These are phyloP conservation scores for Leccinellum rugosiceps DNA, from an alignment of 768 basidiomycete genomes.

Conservation along the genomic window DNA sequence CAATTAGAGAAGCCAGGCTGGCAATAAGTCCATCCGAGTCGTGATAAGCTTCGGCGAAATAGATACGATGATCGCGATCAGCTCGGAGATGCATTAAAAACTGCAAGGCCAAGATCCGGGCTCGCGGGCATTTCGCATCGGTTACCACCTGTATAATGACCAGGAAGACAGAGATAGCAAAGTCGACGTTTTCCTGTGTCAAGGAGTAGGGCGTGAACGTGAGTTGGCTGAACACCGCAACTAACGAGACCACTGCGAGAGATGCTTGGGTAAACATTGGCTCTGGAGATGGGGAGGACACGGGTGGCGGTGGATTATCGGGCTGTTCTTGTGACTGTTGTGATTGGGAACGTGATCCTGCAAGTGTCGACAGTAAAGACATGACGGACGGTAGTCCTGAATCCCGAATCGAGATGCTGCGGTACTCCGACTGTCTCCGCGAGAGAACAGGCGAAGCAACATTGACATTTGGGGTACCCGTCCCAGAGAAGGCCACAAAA, in stretches of 20 bases:
- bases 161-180: constrained; percentile 54
- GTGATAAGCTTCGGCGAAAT: constrained; percentile 51
- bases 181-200: constrained; percentile 40
- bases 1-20: constrained; percentile 62
- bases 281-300: constrained; percentile 25
- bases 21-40: constrained; percentile 57
- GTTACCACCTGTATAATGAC: constrained; percentile 47
- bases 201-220: constrained; percentile 64
- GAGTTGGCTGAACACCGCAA: constrained; percentile 67
- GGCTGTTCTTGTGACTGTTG: constrained; percentile 42
- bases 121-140: constrained; percentile 49
- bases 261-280: constrained; percentile 45
- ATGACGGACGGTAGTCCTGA: constrained; percentile 56
- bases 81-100: constrained; percentile 88
- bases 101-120: constrained; percentile 71
- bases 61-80: constrained; percentile 86
- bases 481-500: constrained; percentile 23
- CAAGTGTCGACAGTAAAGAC: constrained; percentile 62
- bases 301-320: constrained; percentile 31
- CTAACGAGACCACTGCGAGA: constrained; percentile 59
- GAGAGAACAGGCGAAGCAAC: constrained; percentile 53
- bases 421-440: constrained; percentile 56
- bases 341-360: constrained; percentile 60
- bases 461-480: constrained; percentile 33
- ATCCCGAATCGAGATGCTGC: constrained; percentile 41